Base-by-base conservation (phyloP, 1,284 basidiomycete genomes). In the Cryptococcus sp. region DNA sequence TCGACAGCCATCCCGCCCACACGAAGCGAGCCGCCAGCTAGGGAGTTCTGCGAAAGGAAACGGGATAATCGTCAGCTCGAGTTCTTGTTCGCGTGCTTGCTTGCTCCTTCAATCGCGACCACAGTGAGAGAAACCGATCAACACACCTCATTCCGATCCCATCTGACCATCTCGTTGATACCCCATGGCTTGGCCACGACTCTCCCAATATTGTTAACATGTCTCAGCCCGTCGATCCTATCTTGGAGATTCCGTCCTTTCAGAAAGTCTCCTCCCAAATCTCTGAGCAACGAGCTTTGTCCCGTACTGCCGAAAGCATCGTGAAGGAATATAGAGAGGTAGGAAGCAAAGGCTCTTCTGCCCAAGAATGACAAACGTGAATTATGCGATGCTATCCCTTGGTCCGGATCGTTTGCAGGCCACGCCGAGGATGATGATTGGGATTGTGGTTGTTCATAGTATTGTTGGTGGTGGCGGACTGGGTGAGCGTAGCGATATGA, bases 261-360 rank as follows among this genome's bases (percentile, higher is more conserved):
- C 47, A 69, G 57, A 48, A 73, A 66, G 50, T 66, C 63, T 44
- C 63, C 37, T n/a, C 67, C 65, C 29, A 62, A 46, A 34, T 34
- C 29, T 34, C 29, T 34, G 13, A 34, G 29, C 29, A 34, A 10
- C 2, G 29, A 34, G 13, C 29, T 34, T 39, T 69, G 29, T 22
- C 41, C 45, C 48, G 52, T 40, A 19, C 49, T 38, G 7, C 52
- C 49, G 25, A 67, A 50, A 16, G 66, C 57, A 34, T 67, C 63
- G 55, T 79, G 77, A 13, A 78, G 51, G 52, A 79, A 78, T 63
- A 79, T 65, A 23, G 73, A 60, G 22, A 70, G 52, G 59, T 77
- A 79, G 3, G 69, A 67, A 25, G 60, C 59, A 19, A 78, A 50
- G 10, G 77, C 76, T 46, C 76, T 63, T 51, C 76, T 66, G 29